Percentiles rank a stretch among this genome's conserved stretches.
phyloP scores from a whole-genome alignment of 2,329 filamentous ascomycete species.

The Xylariaceae sp. region DNA sequence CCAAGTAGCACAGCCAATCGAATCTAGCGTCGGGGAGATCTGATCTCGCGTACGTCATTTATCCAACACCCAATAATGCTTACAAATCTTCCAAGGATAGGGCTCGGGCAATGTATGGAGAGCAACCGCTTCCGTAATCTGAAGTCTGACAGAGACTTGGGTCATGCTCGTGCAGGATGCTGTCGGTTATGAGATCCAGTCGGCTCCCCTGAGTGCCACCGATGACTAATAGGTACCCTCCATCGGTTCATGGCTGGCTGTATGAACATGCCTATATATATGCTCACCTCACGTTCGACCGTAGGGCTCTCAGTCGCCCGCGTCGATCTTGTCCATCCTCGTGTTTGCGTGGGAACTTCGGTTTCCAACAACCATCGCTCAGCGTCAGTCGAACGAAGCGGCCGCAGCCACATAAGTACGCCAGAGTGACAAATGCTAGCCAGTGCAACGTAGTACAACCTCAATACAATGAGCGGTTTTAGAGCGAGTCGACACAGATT shows the following conservation, averaged over 20 bases:
- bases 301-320: too few species aligned
- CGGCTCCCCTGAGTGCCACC: too few species aligned
- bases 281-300: background rate
- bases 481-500: background rate
- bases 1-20: background rate
- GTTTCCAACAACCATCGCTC: background rate
- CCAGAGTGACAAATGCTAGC: background rate
- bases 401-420: slow-evolving; percentile 10
- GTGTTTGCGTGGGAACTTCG: background rate
- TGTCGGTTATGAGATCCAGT: background rate
- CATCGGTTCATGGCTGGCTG: background rate
- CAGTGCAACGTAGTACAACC: slow-evolving; percentile 1
- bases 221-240: too few species aligned
- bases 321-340: background rate
- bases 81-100: background rate
- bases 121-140: background rate
- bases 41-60: background rate
- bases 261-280: background rate
- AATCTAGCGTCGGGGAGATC: background rate
- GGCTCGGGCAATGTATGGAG: background rate
- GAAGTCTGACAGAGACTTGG: background rate
- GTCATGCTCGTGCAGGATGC: background rate
- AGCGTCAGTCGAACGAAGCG: background rate
- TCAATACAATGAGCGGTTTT: slow-evolving; percentile 1
- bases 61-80: background rate